phyloP scores from a whole-genome alignment of 306 rosid genomes.

The Trifolium subterraneum region DNA sequence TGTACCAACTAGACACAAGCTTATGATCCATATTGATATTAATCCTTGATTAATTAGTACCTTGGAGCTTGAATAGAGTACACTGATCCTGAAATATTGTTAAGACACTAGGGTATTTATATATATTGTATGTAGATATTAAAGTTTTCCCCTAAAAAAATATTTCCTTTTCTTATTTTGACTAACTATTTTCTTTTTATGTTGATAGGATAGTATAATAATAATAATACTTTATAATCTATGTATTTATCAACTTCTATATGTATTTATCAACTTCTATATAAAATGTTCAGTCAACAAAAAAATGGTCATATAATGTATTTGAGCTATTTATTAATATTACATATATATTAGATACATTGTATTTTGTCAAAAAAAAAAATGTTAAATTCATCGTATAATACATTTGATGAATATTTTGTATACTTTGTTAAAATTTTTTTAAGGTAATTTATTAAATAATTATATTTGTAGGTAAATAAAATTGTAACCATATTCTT shows the following conservation, averaged over 20 bases:
- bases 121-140: not conserved
- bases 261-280: too few relatives aligned
- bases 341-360: not conserved
- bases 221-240: not conserved
- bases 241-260: not conserved
- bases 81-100: not conserved
- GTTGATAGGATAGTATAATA: too few relatives aligned
- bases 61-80: not conserved
- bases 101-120: not conserved
- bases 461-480: too few relatives aligned
- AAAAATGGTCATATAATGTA: not conserved
- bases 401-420: not conserved
- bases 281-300: not conserved
- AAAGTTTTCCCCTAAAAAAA: not conserved
- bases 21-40: conserved; percentile 8
- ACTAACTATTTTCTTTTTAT: too few relatives aligned
- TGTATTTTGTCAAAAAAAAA: not conserved
- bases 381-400: not conserved
- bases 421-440: not conserved
- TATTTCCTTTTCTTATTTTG: too few relatives aligned
- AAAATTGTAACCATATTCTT: too few relatives aligned
- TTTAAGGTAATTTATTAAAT: too few relatives aligned
- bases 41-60: not conserved
- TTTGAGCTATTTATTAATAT: not conserved
- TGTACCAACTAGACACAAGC: conserved; percentile 46